phyloP scores from a whole-genome alignment of 306 rosid species.

The Alnus rubra region DNA sequence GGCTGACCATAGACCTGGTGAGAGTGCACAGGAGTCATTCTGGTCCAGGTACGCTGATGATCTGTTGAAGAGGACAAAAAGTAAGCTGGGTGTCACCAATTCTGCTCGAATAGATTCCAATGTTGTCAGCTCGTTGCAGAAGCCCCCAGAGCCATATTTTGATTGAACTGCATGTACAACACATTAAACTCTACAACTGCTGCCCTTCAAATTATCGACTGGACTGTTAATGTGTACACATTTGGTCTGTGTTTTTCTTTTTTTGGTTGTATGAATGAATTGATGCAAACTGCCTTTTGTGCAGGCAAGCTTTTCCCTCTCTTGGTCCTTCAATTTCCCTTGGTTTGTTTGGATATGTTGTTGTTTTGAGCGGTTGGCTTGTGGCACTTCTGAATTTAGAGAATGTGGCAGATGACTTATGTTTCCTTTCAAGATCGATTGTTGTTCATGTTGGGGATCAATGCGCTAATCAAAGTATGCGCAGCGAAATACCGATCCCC shows the following conservation, averaged over 20 bases:
- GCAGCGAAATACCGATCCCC: too few relatives aligned
- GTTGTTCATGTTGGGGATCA: too few relatives aligned
- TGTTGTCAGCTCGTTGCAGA: slow-evolving; percentile 55
- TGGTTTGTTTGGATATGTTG: too few relatives aligned
- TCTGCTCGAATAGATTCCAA: slow-evolving; percentile 42
- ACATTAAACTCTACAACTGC: background rate
- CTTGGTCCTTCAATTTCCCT: too few relatives aligned
- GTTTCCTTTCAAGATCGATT: too few relatives aligned
- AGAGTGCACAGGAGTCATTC: slow-evolving; percentile 29
- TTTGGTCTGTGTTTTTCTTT: background rate
- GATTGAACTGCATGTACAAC: background rate
- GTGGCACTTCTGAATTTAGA: too few relatives aligned
- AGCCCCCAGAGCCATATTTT: slow-evolving; percentile 83
- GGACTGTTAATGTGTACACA: background rate
- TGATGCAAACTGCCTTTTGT: too few relatives aligned
- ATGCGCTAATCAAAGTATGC: too few relatives aligned
- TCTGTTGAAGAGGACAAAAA: slow-evolving; percentile 25
- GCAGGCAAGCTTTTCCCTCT: too few relatives aligned
- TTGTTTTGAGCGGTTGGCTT: too few relatives aligned
- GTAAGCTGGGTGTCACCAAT: slow-evolving; percentile 22
- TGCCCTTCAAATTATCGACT: background rate
- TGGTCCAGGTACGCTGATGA: slow-evolving; percentile 26
- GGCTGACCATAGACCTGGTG: slow-evolving; percentile 52
- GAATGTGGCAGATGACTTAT: too few relatives aligned
- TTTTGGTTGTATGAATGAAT: too few relatives aligned